A percentile compares a stretch with the other conserved stretches of the same genome.
phyloP scores from a whole-genome alignment of 306 rosid species.

The Sicyos edulis region DNA sequence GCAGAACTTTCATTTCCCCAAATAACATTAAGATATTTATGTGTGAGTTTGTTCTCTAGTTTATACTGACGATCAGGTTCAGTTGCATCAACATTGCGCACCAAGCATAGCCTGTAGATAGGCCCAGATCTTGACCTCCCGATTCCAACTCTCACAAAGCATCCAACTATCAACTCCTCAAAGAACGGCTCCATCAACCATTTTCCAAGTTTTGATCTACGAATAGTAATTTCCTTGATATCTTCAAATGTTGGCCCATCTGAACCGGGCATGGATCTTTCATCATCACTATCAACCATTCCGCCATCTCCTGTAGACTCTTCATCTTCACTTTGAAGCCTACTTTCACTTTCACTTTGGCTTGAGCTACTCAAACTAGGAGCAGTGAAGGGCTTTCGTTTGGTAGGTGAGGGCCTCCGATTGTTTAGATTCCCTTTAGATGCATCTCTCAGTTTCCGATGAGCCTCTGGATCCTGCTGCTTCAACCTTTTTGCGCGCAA shows the following conservation, averaged over 20 bases:
- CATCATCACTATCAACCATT: slow-evolving; percentile 76
- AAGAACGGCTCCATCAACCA: slow-evolving; percentile 97
- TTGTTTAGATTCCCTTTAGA: slow-evolving; percentile 48
- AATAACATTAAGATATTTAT: slow-evolving; percentile 72
- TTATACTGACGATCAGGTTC: slow-evolving; percentile 70
- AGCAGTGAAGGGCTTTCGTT: slow-evolving; percentile 45
- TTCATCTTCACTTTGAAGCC: slow-evolving; percentile 69
- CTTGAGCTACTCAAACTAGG: slow-evolving; percentile 61
- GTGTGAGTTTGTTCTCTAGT: slow-evolving; percentile 66
- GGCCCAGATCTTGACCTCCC: slow-evolving; percentile 77
- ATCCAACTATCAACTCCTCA: slow-evolving; percentile 88
- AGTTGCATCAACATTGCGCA: slow-evolving; percentile 79
- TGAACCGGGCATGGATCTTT: slow-evolving; percentile 41
- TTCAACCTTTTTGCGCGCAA: slow-evolving; percentile 85
- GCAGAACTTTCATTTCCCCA: slow-evolving; percentile 93
- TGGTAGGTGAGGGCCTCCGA: slow-evolving; percentile 43
- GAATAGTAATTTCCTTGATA: slow-evolving; percentile 74
- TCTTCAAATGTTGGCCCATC: slow-evolving; percentile 64
- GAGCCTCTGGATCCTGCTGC: slow-evolving; percentile 77
- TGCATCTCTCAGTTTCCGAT: slow-evolving; percentile 46
- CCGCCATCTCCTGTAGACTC: slow-evolving; percentile 63
- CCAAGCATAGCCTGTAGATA: slow-evolving; percentile 79
- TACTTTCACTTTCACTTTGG: slow-evolving; percentile 77
- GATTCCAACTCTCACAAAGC: slow-evolving; percentile 95
- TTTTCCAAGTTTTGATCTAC: slow-evolving; percentile 73